phyloP scores from a whole-genome alignment of 129 eudicot species.

The Glebionis coronaria region DNA sequence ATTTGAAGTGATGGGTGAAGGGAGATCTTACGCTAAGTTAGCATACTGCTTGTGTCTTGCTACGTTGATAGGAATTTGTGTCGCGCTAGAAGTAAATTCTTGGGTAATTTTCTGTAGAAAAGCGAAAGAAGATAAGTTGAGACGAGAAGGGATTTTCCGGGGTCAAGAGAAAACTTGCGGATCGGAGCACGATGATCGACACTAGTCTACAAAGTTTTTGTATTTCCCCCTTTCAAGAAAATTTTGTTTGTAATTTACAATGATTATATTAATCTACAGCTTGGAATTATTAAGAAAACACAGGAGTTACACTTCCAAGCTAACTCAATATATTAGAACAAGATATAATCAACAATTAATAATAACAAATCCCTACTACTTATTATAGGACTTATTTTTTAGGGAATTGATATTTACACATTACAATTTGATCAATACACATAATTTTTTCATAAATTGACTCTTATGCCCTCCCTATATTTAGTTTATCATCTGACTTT shows the following conservation, averaged over 20 bases:
- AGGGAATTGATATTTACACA: too few species aligned
- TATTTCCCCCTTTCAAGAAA: slow-evolving; percentile 22
- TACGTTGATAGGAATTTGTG: slow-evolving; percentile 61
- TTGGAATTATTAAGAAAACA: slow-evolving; percentile 2
- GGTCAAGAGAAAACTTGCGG: slow-evolving; percentile 47
- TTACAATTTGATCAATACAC: too few species aligned
- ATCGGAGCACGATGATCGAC: slow-evolving; percentile 27
- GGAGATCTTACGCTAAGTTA: slow-evolving; percentile 60
- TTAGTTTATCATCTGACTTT: too few species aligned
- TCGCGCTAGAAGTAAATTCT: slow-evolving; percentile 88
- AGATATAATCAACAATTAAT: too few species aligned
- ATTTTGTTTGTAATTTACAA: slow-evolving; percentile 29
- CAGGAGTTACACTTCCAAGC: too few species aligned
- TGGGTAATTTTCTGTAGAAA: slow-evolving; percentile 93
- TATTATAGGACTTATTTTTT: too few species aligned
- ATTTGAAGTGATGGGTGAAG: slow-evolving; percentile 80
- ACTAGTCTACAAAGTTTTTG: slow-evolving; percentile 6
- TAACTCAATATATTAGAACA: too few species aligned
- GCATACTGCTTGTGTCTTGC: slow-evolving; percentile 72
- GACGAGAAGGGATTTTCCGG: slow-evolving; percentile 61
- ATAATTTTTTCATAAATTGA: too few species aligned
- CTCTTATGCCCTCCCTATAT: too few species aligned
- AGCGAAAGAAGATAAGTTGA: slow-evolving; percentile 76
- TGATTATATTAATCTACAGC: slow-evolving; percentile 11
- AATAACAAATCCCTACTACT: too few species aligned